Evolutionary conservation across 2,329 filamentous ascomycete genomes (phyloP), one percentile per base, ranked within the genome.

Genomic region (Stagonosporopsis chrysanthemi): DNA sequence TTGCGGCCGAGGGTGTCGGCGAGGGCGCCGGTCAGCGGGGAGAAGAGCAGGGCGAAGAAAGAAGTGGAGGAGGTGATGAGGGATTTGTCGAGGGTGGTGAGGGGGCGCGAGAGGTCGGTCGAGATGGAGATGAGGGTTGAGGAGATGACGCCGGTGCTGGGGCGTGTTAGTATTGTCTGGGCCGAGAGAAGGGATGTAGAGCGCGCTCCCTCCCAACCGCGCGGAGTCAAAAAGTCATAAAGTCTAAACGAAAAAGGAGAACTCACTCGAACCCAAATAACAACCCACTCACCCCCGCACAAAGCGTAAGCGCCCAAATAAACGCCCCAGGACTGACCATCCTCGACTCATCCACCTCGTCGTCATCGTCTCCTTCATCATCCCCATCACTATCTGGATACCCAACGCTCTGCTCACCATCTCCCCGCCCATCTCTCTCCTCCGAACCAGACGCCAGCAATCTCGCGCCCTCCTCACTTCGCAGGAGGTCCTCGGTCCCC

Each of bases 1-100:
- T 97, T 97, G 53, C 94, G 86, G 19, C 94, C 95, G 60, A 90
- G 86, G 40, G 77, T 80, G 74, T 98, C 95, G 0, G 92, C 84
- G 59, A 86, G 67, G 9, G 84, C 62, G 5, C 83, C 83, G 0
- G 83, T 82, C 17, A 85, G 63, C 0, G 84, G 84, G 40, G 82
- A 84, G 2, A 82, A 82, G 29, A 87, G 64, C 6, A 88, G 78
- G 1, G 85, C 85, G 63, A 85, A 82, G 31, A 87, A 73, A 33
- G 82, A 84, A 0, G 85, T 87, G 53, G 78, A 81, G 7, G 83
- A 84, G 0, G 85, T 86, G 33, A 88, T 84, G 3, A 86, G 72
- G 54, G 80, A 82, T 66, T 87, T 86, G 68, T 87, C 84, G 15
- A 84, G 72, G 1, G 82, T 86, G 6, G 81, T 81, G 19, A 79